Percentiles rank a stretch among this genome's conserved stretches.
These are phyloP conservation scores for Withania somnifera DNA, from an alignment of 305 asterid genomes.

Conservation along the genomic window DNA sequence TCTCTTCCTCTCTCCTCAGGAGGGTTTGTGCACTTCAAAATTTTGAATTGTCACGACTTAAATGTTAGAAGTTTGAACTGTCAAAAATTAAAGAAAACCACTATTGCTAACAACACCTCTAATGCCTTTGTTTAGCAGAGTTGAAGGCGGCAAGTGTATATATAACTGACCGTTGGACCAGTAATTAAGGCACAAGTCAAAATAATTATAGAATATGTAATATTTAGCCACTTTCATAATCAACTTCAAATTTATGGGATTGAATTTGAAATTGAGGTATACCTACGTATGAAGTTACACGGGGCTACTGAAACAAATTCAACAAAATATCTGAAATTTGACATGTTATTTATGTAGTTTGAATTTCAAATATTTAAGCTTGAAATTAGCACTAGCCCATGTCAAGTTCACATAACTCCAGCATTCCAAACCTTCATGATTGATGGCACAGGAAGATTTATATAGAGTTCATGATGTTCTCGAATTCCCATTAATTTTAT, in stretches of 20 bases:
- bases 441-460: no score
- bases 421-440: no score
- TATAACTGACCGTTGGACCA: not conserved
- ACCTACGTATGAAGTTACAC: not conserved
- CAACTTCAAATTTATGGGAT: not conserved
- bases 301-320: not conserved
- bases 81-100: rapidly evolving
- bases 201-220: not conserved
- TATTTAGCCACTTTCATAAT: not conserved
- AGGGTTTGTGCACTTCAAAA: no score
- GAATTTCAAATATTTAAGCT: no score
- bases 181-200: not conserved
- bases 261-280: not conserved
- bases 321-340: not conserved
- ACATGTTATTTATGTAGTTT: no score
- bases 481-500: no score
- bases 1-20: no score
- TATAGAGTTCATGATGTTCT: no score
- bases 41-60: no score
- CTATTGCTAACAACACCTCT: not conserved
- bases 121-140: not conserved
- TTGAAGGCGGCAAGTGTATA: not conserved
- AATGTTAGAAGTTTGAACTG: no score
- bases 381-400: no score
- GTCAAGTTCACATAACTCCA: no score